A percentile compares a stretch with the other conserved stretches of the same genome.
These are phyloP conservation scores for Boletus sp. DNA, from an alignment of 768 basidiomycete species.

Conservation along the genomic window DNA sequence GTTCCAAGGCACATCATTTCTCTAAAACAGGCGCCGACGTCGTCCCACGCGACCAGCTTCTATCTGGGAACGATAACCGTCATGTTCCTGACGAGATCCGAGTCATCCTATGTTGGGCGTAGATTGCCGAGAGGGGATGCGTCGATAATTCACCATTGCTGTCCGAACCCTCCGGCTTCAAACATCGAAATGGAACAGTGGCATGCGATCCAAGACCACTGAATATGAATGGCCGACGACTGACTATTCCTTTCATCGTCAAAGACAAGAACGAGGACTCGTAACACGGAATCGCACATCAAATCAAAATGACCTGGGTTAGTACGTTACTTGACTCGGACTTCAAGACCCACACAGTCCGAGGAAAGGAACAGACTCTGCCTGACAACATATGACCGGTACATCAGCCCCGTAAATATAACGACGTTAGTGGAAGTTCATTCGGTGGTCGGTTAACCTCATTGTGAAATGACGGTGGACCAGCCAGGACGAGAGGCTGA, in stretches of 20 bases:
- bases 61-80: constrained; percentile 1
- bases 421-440: not conserved
- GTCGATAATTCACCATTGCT: not conserved
- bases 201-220: too few species aligned
- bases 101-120: not conserved
- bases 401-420: not conserved
- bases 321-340: too few species aligned
- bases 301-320: not conserved
- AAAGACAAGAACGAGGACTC: not conserved
- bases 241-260: too few species aligned
- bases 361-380: not conserved
- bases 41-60: not conserved
- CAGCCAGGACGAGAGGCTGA: too few species aligned
- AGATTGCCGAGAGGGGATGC: not conserved
- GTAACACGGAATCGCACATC: not conserved
- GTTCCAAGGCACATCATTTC: not conserved
- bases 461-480: not conserved
- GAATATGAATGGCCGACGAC: too few species aligned
- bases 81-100: not conserved
- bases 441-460: not conserved
- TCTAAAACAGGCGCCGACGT: not conserved
- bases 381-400: not conserved
- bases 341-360: not conserved
- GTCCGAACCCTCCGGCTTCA: too few species aligned
- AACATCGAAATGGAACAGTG: not conserved